Percentiles rank a stretch among this genome's conserved stretches.
Evolutionary conservation across 352 stramenopile genomes (phyloP).

Genomic region (Saprolegnia diclina): DNA sequence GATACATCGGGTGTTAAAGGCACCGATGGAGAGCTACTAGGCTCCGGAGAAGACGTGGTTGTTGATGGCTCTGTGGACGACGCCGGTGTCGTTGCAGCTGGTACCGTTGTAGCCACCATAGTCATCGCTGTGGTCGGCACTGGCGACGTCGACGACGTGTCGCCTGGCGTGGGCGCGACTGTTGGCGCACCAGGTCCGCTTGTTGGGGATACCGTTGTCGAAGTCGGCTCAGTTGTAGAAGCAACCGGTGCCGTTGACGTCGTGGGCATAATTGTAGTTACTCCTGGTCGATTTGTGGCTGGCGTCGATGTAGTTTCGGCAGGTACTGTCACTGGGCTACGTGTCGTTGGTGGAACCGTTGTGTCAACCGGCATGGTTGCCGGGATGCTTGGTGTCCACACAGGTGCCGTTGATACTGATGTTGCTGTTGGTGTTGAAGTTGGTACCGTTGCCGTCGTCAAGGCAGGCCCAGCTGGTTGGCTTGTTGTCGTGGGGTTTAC

Average conservation of each 20-base stretch:
- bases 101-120: neutral
- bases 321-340: neutral
- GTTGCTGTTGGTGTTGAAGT: slow-evolving; percentile 12
- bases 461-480: neutral
- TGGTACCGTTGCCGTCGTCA: neutral
- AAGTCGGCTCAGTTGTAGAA: neutral
- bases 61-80: neutral
- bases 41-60: neutral
- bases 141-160: neutral
- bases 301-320: neutral
- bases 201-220: neutral
- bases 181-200: slow-evolving; percentile 1
- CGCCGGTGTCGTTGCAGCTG: neutral
- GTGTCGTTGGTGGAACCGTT: neutral
- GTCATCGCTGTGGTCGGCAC: neutral
- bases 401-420: slow-evolving; percentile 3
- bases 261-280: neutral
- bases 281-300: neutral
- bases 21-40: no score
- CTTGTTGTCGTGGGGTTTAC: neutral
- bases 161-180: neutral
- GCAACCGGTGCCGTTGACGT: neutral
- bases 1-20: no score
- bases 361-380: neutral
- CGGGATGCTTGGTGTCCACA: neutral